Evolutionary conservation across 2,329 filamentous ascomycete genomes (phyloP).

Genomic region (Pseudocercospora macadamiae): DNA sequence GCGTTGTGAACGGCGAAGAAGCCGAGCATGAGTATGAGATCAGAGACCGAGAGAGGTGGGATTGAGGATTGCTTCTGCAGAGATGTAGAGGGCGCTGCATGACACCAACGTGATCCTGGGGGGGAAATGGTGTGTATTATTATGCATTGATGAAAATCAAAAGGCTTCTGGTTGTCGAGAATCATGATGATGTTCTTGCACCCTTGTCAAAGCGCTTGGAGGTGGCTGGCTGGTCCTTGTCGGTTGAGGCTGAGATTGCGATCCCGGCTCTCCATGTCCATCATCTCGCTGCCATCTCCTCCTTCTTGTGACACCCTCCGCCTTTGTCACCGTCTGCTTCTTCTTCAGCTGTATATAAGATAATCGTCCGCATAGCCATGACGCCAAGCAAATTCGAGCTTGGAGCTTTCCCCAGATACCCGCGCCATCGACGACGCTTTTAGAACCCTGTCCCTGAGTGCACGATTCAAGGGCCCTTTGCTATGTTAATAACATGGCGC

Average conservation of each 20-base stretch:
- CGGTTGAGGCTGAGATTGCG: not conserved
- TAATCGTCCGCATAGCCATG: too few relatives aligned
- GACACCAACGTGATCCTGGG: not conserved
- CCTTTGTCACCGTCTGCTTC: too few relatives aligned
- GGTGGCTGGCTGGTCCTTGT: not conserved
- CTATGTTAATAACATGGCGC: too few relatives aligned
- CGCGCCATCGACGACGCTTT: not conserved
- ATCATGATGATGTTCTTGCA: too few relatives aligned
- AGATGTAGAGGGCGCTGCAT: not conserved
- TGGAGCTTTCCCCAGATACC: not conserved
- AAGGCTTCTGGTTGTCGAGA: too few relatives aligned
- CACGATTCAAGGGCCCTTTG: too few relatives aligned
- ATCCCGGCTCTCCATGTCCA: not conserved
- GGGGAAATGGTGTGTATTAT: not conserved
- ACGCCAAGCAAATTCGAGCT: not conserved
- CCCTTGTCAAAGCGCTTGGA: not conserved
- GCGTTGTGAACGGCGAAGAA: not conserved
- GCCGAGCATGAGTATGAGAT: not conserved
- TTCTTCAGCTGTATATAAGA: too few relatives aligned
- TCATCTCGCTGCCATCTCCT: too few relatives aligned
- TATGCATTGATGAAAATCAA: not conserved
- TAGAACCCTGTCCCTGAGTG: too few relatives aligned
- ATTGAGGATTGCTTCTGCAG: not conserved
- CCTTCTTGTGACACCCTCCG: too few relatives aligned
- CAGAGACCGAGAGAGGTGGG: not conserved